Evolutionary conservation across 2,329 filamentous ascomycete species (phyloP).

Genomic region (Dactylonectria macrodidyma): DNA sequence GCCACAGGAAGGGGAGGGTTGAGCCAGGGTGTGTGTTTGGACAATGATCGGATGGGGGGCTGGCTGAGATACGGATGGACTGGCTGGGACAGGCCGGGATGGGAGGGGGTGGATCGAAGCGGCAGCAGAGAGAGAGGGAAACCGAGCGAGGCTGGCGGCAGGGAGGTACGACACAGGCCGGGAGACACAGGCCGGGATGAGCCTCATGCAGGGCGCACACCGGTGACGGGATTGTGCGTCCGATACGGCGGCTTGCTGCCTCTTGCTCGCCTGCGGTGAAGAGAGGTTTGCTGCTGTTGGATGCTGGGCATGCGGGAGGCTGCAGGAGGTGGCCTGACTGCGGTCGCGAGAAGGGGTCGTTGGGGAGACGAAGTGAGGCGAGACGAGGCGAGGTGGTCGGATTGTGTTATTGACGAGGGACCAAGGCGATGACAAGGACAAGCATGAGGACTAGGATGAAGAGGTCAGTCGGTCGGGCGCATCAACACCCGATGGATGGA

Average conservation of each 20-base stretch:
- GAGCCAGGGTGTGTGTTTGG: not conserved
- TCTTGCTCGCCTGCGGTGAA: not conserved
- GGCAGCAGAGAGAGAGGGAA: slow-evolving; percentile 2
- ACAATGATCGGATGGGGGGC: not conserved
- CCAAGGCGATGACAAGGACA: not conserved
- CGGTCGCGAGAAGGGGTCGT: slow-evolving; percentile 8
- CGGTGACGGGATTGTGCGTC: slow-evolving; percentile 28
- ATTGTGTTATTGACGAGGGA: not conserved
- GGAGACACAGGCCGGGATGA: slow-evolving; percentile 8
- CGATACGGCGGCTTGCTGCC: slow-evolving; percentile 6
- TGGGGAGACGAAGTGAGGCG: not conserved
- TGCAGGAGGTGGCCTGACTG: slow-evolving; percentile 13
- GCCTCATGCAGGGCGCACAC: slow-evolving; percentile 27
- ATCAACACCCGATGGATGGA: slow-evolving; percentile 11
- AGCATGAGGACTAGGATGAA: too few relatives aligned
- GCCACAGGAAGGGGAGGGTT: not conserved
- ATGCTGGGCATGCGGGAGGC: slow-evolving; percentile 8
- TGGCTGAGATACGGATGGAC: not conserved
- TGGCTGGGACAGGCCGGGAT: not conserved
- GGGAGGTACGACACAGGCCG: not conserved
- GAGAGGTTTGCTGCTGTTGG: not conserved
- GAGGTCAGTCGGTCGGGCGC: slow-evolving; percentile 1
- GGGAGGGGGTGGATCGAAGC: slow-evolving; percentile 1
- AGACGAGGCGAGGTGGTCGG: not conserved
- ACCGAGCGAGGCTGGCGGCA: slow-evolving; percentile 6